Evolutionary conservation across 2,329 filamentous ascomycete genomes (phyloP), one percentile per base, ranked within the genome.

Genomic region (Cordyceps sp.): DNA sequence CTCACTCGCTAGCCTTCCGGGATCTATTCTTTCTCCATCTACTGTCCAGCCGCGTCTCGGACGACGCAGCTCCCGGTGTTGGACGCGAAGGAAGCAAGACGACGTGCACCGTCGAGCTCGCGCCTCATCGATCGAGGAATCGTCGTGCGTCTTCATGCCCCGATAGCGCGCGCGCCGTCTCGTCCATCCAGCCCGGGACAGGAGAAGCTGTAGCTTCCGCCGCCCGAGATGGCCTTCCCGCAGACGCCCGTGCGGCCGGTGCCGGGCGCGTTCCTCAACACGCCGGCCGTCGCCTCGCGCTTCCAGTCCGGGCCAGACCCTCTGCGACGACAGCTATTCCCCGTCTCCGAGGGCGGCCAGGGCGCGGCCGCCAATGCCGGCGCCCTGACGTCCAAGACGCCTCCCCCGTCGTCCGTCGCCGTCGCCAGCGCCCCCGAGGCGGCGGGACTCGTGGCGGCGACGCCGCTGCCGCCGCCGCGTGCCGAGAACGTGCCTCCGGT

Each of bases 261-360:
- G 30, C 81, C 81, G 28, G 81, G 81, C 59, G 75, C 76, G 45
- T 88, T 77, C 49, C 57, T 84, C 47, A 72, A 78, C 45, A 88
- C 82, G 16, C 81, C 81, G 30, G 79, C 76, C 35, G 61, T 67
- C 23, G 53, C 58, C 33, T 63, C 64, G 32, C 61, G 63, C 42
- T 64, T 56, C 47, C 57, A 54, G 42, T 43, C 52, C 32, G 50
- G 45, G 24, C 43, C 53, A 39, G 63, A 71, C 43, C 54, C 62
- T 13, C 58, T 62, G 37, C 60, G 63, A 36, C 64, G 68, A 39
- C 61, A 63, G 35, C 56, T 72, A 31, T 75, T 73, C 36, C 41
- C 45, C 17, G 30, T 37, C 24, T 38, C 50, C 24, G 52, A 55
- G 15, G 39, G 33, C 31, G 41, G 36, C 32, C 44, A 44, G 39